Evolutionary conservation across 208 protist species (phyloP).

Genomic region (Sergeia podlipaevii): DNA sequence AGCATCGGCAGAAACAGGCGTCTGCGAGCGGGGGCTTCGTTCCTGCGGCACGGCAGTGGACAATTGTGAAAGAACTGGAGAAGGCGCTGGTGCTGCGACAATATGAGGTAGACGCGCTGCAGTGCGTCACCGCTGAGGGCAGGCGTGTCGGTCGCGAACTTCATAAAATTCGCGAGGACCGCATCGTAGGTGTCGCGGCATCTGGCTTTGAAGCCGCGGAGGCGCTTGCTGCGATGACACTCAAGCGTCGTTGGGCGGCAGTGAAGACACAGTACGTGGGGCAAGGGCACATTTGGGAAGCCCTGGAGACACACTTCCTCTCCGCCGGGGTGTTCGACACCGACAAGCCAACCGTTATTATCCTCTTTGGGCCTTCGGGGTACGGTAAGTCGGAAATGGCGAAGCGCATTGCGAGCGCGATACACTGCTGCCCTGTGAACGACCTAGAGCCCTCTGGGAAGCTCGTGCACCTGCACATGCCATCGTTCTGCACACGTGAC

Average conservation of each 20-base stretch:
- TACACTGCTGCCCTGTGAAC: constrained; percentile 40
- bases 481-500: constrained; percentile 82
- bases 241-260: constrained; percentile 35
- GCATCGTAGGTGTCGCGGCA: not conserved
- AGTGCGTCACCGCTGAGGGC: constrained; percentile 17
- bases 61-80: constrained; percentile 28
- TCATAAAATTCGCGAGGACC: constrained; percentile 12
- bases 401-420: constrained; percentile 47
- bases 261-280: constrained; percentile 66
- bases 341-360: constrained; percentile 75
- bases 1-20: not conserved
- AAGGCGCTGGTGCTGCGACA: constrained; percentile 35
- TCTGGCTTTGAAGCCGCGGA: no score
- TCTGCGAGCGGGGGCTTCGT: not conserved
- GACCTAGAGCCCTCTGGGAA: constrained; percentile 57
- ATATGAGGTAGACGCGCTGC: constrained; percentile 36
- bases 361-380: constrained; percentile 83
- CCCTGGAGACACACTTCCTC: constrained; percentile 54
- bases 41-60: constrained; percentile 14
- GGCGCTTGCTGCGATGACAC: constrained; percentile 2
- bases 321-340: constrained; percentile 52
- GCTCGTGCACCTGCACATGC: constrained; percentile 83
- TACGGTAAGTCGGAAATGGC: constrained; percentile 85
- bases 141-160: constrained; percentile 6
- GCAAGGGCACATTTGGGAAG: constrained; percentile 53